Conservation (phyloP, 441 rosid genomes). For the Theobroma grandiflorum region DNA sequence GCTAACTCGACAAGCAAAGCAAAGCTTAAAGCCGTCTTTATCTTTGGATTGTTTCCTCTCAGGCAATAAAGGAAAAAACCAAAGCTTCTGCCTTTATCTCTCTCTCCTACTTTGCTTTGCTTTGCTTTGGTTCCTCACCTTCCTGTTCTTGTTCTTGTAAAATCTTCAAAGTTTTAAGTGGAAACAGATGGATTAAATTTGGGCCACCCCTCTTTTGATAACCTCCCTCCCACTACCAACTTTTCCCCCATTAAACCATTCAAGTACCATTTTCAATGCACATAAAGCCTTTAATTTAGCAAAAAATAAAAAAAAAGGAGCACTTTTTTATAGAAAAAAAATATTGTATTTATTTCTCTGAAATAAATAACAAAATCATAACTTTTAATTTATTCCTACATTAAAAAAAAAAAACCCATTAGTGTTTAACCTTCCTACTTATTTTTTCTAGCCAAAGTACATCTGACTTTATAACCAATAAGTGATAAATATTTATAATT, state of each 20-base stretch:
- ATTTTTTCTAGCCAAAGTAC: no score
- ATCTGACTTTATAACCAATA: no score
- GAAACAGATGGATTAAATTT: not conserved
- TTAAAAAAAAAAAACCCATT: no score
- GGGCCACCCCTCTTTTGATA: conserved; percentile 14
- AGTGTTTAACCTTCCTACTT: no score
- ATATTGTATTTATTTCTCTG: no score
- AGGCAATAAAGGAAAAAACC: not conserved
- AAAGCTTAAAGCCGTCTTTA: conserved; percentile 30
- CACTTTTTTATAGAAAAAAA: no score
- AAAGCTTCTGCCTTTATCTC: conserved; percentile 30
- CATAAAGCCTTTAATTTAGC: not conserved
- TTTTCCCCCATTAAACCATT: not conserved
- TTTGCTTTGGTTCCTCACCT: conserved; percentile 17
- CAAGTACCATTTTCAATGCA: not conserved
- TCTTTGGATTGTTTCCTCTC: conserved; percentile 8
- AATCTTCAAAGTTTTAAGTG: not conserved
- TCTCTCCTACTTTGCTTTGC: not conserved
- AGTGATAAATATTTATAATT: no score
- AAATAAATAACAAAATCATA: no score
- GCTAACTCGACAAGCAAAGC: conserved; percentile 37
- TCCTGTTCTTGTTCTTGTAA: conserved; percentile 26
- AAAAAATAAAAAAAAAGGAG: no score
- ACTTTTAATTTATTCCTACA: no score
- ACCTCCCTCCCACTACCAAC: conserved; percentile 11